Evolutionary conservation across 768 basidiomycete species (phyloP), one percentile per base, ranked within the genome.

Genomic region (Lactifluus echinatus): DNA sequence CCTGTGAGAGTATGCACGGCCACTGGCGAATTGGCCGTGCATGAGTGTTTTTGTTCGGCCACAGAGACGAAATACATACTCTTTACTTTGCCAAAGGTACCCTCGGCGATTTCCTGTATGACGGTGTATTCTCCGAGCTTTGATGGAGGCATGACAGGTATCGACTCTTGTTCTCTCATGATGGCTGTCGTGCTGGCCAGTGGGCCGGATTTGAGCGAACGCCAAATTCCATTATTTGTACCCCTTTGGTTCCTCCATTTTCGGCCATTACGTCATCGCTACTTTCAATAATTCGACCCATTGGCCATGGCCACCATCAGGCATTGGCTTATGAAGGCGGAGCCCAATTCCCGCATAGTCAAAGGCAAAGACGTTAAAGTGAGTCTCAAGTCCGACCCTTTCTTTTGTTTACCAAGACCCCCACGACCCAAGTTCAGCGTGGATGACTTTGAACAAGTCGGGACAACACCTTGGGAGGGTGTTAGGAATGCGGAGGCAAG

Each of bases 81-180:
- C 79, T 97, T 98, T 69, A 99, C 96, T 74, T 96, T 97, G 54
- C 95, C 96, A 75, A 98, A 99, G 11, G 92, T 95, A 3, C 96
- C 96, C 63, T 94, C 93, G 19, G 94, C 95, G 57, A 97, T 87
- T 63, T 94, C 93, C 56, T 82, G 73, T 53, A 86, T 80, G 56
- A 98, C 83, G 40, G 81, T 87, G 72, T 97, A 97, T 74, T 94
- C 89, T 44, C 95, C 93, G 31, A 96, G 83, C 74, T 85, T 86
- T 15, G 84, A 82, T 10, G 85, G 75, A 12, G 86, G 74, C 65
- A 75, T 81, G 39, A 64, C 63, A 15, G 66, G 53, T 11, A 63
- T 65, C 21, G 66, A 59, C 11, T 65, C 66, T 51, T 67, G 66
- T 42, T 64, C 62, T 65, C 65, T 69, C 56, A 53, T 68, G 45